Conservation (phyloP, 2,329 filamentous ascomycete species). For the Coniochaeta pulveracea region DNA sequence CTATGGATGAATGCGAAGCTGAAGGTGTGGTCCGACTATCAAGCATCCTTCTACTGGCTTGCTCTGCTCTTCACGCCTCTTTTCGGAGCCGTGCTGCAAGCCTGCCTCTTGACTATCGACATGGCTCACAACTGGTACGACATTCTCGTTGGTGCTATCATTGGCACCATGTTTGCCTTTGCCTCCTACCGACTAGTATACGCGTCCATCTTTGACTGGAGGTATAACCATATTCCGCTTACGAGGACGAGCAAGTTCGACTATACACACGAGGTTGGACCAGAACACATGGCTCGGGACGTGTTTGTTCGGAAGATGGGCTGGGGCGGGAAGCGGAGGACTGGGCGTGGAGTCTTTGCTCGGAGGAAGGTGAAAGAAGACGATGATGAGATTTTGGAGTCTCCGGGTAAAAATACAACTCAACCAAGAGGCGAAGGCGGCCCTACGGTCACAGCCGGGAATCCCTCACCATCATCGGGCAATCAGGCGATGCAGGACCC, state of each 20-base stretch:
- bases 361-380: too few relatives aligned
- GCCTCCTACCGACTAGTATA: constrained; percentile 55
- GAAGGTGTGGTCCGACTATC: constrained; percentile 57
- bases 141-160: constrained; percentile 47
- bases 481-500: too few relatives aligned
- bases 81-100: constrained; percentile 47
- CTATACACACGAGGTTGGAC: constrained; percentile 7
- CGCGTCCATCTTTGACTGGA: constrained; percentile 55
- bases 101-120: constrained; percentile 51
- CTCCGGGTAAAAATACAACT: too few relatives aligned
- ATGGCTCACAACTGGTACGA: constrained; percentile 63
- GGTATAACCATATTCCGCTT: constrained; percentile 54
- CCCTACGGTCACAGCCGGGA: too few relatives aligned
- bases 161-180: constrained; percentile 51
- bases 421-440: background rate
- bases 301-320: constrained; percentile 10
- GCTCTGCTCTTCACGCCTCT: constrained; percentile 45
- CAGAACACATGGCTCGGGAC: constrained; percentile 6
- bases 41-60: constrained; percentile 57
- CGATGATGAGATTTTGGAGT: too few relatives aligned
- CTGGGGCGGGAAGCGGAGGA: constrained; percentile 10
- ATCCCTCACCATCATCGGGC: too few relatives aligned
- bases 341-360: background rate
- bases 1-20: constrained; percentile 63
- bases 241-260: constrained; percentile 20